Percentiles rank a stretch among this genome's conserved stretches.
Evolutionary conservation across 768 basidiomycete genomes (phyloP).

Genomic region (Suillus lakei): DNA sequence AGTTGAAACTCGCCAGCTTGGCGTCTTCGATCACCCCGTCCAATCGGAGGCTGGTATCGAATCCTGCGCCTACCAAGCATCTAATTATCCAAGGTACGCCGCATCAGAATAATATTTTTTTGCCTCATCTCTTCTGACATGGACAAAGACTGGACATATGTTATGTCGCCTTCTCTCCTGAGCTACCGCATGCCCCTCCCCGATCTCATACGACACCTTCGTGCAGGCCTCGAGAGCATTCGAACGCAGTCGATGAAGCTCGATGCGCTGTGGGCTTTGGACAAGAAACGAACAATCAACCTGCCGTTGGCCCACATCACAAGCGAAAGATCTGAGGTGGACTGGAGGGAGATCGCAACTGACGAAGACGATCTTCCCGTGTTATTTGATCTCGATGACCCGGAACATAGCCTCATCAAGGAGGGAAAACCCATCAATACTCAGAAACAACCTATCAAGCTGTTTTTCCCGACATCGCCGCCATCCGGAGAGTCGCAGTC

Average conservation of each 20-base stretch:
- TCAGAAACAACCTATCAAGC: neutral
- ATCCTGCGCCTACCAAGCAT: neutral
- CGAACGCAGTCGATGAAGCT: slow-evolving; percentile 9
- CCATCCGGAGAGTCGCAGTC: neutral
- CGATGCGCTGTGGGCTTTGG: neutral
- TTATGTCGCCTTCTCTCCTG: slow-evolving; percentile 27
- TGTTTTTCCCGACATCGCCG: neutral
- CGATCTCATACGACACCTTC: slow-evolving; percentile 26
- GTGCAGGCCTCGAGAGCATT: slow-evolving; percentile 23
- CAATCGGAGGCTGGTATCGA: neutral
- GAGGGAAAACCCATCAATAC: neutral
- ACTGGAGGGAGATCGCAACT: neutral
- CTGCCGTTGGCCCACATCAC: neutral
- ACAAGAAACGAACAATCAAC: neutral
- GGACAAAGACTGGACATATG: slow-evolving; percentile 32
- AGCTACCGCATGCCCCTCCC: slow-evolving; percentile 30
- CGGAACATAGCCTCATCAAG: neutral
- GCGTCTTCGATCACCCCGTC: neutral
- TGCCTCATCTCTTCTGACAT: neutral
- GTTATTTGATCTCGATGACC: neutral
- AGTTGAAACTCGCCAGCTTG: neutral
- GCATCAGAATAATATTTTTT: neutral
- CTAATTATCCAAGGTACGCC: slow-evolving; percentile 26
- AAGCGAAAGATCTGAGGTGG: neutral
- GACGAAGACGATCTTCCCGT: neutral